Evolutionary conservation across 148 eudicot species (phyloP), one percentile per base, ranked within the genome.

Genomic region (Rhododendron mucronatum): DNA sequence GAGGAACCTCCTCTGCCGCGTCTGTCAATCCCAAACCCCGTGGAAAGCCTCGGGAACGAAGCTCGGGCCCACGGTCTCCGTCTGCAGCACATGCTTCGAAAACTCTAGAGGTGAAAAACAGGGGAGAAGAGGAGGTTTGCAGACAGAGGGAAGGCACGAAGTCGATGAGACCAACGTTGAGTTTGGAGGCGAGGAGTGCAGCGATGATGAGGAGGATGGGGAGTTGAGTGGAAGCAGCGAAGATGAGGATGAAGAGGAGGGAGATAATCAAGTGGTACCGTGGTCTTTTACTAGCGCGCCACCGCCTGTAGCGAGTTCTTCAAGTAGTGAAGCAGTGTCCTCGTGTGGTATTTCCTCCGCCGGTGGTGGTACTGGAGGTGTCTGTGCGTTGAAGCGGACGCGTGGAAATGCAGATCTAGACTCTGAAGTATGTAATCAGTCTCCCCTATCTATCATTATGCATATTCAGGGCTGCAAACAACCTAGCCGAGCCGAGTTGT

Each of bases 11-110:
- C 88, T 92, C 44, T 92, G 94, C 73, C 90, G 88, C 63, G 80
- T 47, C 61, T 92, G 92, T 14, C 91, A 92, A 30, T 85, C 86
- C 2, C 86, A 84, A 0, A 92, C 92, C 0, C 91, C 94, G 0
- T 92, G 94, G 94, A 79, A 86, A 50, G 94, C 94, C 7, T 85
- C 90, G 4, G 94, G 94, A 5, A 85, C 90, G 6, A 76, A 28
- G 71, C 85, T 90, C 4, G 53, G 12, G 2, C 74, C 57, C 4
- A 81, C 87, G 0, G 78, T 76, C 45, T 81, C 87, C 12, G 85
- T 88, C 3, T 88, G 89, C 45, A 65, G 18, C 5, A 48, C 33
- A 12, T 88, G 89, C 50, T 78, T 81, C 15, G 18, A 51, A 45
- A 41, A 73, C 21, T 45, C 45, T 30, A 2, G 41, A 0, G 35